These are phyloP conservation scores for Aegilops bicornis DNA, from an alignment of 176 grass and related monocot genomes.

Conservation along the genomic window DNA sequence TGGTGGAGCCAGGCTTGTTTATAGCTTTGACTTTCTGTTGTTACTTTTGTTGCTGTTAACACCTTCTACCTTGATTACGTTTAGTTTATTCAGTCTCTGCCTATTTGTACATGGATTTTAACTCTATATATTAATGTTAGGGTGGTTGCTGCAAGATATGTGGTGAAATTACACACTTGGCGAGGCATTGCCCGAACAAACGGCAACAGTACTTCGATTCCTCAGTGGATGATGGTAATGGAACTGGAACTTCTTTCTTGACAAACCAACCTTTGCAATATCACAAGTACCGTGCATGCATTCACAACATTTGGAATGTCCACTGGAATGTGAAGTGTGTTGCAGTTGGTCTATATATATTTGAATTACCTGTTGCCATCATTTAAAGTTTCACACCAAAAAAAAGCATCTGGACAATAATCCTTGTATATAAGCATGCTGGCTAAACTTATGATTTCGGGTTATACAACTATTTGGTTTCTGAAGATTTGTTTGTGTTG, in stretches of 20 bases:
- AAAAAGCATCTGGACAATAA: background rate
- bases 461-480: background rate
- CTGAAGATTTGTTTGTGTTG: background rate
- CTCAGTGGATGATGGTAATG: conserved; percentile 40
- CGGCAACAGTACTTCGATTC: conserved; percentile 33
- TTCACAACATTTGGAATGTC: conserved; percentile 1
- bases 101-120: background rate
- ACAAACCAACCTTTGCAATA: conserved; percentile 2
- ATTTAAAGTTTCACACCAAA: background rate
- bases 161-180: conserved; percentile 90
- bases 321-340: background rate
- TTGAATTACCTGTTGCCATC: background rate
- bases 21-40: background rate
- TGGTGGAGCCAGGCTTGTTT: background rate
- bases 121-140: conserved; percentile 40
- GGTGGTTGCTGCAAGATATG: conserved; percentile 94
- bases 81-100: background rate
- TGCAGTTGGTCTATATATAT: background rate
- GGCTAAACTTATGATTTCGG: background rate
- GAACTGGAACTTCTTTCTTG: conserved; percentile 4
- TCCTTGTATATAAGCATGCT: background rate
- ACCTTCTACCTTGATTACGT: background rate
- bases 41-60: background rate
- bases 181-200: conserved; percentile 83
- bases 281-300: background rate